Evolutionary conservation across 2,329 filamentous ascomycete genomes (phyloP), one percentile per base, ranked within the genome.

Genomic region (Penicillium sp.): DNA sequence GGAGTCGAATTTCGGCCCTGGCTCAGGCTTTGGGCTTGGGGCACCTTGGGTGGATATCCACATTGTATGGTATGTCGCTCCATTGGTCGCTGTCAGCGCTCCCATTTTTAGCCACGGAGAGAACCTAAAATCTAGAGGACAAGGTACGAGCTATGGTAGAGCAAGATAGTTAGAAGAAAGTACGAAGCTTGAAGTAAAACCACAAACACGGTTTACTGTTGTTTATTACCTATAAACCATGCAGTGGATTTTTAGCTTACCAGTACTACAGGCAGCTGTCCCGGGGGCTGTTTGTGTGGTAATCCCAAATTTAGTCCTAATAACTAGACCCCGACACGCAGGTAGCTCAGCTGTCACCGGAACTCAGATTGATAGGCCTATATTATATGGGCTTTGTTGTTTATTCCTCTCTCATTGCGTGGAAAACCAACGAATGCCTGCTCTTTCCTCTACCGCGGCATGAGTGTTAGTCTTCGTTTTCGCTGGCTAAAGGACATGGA

Each of bases 271-370:
- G 14, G 43, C 22, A 46, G 14, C 43, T 46, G 24, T 31, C 16
- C 16, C 19, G 10, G 31, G 31, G 31, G 7, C 31, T 31, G 31
- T 10, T 31, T 31, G 11, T 14, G 27, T 40, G n/a, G 22, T 9
- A 31, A 31, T 18, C 18, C 35, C 5, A 35, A 40, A 47, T 33
- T 27, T 40, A 14, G 18, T 55, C 44, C 31, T 27, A 44, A 56
- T 43, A 36, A 19, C 31, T n/a, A 14, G 46, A 35, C 50, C 44
- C 41, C 50, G 39, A 54, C 41, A 35, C 51, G 44, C 44, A 55
- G 62, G 60, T 50, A 64, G 31, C 55, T 59, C 61, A 50, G 41
- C 50, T 65, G 52, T 50, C 47, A 56, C 43, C 27, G 19, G 56
- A 60, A 63, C 55, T 59, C 43, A 53, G 19, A 51, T 46, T 55